Conservation (phyloP, 176 grass and related monocot species). For the Aegilops longissima region DNA sequence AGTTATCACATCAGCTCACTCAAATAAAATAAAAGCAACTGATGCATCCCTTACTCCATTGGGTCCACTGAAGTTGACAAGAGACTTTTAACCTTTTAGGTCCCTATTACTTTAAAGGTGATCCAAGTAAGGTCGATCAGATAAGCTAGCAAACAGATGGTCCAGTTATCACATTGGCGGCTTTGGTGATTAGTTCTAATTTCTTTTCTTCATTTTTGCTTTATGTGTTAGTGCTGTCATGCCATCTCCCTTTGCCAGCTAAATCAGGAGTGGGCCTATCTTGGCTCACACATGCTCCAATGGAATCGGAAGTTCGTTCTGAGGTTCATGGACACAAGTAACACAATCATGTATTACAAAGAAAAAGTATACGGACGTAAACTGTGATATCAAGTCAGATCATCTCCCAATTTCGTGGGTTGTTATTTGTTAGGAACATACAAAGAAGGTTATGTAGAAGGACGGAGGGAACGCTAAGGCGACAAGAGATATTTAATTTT, state of each 20-base stretch:
- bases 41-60: not conserved
- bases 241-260: not conserved
- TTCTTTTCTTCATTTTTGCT: not conserved
- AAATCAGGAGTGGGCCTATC: not conserved
- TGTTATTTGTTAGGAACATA: conserved; percentile 15
- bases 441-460: not conserved
- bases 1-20: conserved; percentile 10
- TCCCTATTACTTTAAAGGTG: not conserved
- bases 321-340: not conserved
- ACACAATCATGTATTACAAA: not conserved
- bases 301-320: not conserved
- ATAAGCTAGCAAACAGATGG: not conserved
- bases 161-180: not conserved
- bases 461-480: not conserved
- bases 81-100: not conserved
- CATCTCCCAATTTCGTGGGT: not conserved
- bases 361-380: not conserved
- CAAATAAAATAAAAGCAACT: not conserved
- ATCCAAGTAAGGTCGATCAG: not conserved
- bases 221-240: not conserved
- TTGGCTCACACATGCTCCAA: conserved; percentile 7
- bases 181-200: not conserved
- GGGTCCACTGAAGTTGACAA: not conserved
- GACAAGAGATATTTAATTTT: not conserved
- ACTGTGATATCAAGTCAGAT: not conserved